Conservation (phyloP, 768 basidiomycete species). For the Boletus huronensis region DNA sequence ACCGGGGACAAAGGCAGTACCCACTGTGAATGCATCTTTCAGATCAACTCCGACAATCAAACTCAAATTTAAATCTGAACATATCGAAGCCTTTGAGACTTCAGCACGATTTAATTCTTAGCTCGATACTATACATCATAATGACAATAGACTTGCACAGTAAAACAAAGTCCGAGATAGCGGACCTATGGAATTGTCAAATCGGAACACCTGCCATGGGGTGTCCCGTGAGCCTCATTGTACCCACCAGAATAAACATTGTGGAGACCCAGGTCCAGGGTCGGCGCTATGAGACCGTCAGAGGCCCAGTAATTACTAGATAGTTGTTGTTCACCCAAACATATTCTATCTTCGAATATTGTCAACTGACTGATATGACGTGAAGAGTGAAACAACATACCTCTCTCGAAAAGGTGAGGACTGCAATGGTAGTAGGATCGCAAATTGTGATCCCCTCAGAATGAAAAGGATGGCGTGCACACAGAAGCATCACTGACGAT, state of each 20-base stretch:
- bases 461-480: no score
- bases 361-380: no score
- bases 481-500: background rate
- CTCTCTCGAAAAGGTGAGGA: conserved; percentile 2
- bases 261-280: no score
- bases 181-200: background rate
- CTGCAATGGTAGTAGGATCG: no score
- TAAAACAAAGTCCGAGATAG: background rate
- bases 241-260: no score
- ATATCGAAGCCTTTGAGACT: background rate
- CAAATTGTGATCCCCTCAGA: background rate
- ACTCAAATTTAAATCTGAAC: background rate
- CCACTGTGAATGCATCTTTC: background rate
- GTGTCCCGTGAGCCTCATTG: background rate
- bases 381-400: background rate
- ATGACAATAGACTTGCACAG: background rate
- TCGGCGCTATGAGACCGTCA: no score
- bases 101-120: no score
- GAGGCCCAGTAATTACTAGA: no score
- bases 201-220: no score
- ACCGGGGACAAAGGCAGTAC: background rate
- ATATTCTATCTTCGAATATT: no score
- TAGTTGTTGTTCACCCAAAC: no score
- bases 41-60: background rate
- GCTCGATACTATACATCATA: no score